phyloP scores from a whole-genome alignment of 139 green algal genomes.

The Chlorella sp. region DNA sequence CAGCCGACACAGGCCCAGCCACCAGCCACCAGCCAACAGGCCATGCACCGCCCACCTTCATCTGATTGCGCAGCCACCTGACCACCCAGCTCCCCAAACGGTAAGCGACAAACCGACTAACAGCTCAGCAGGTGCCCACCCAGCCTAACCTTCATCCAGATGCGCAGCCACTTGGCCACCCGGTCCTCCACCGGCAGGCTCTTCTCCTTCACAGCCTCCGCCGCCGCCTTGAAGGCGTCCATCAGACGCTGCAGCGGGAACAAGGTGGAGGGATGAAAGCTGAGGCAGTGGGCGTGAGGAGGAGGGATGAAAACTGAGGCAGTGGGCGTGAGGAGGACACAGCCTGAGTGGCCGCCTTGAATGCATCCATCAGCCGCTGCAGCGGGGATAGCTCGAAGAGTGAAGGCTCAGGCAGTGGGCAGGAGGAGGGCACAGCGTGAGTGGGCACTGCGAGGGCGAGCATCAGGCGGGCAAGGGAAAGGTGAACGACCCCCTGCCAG shows the following conservation, averaged over 20 bases:
- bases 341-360: not conserved
- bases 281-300: not conserved
- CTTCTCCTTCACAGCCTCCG: slow-evolving; percentile 69
- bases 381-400: not conserved
- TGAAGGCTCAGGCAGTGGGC: no score
- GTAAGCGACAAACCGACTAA: slow-evolving; percentile 38
- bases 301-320: not conserved
- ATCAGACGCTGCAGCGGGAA: slow-evolving; percentile 24
- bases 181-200: slow-evolving; percentile 75
- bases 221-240: slow-evolving; percentile 63
- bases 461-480: no score
- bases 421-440: no score
- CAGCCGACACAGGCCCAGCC: no score
- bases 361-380: slow-evolving; percentile 19
- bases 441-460: no score
- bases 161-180: slow-evolving; percentile 56
- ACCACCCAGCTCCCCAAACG: no score
- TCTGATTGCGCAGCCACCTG: no score
- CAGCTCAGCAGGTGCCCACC: no score
- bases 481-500: no score
- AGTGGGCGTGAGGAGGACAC: not conserved
- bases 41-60: no score
- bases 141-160: slow-evolving; percentile 34
- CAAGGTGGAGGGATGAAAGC: not conserved
- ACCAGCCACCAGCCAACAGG: no score